Evolutionary conservation across 2,329 filamentous ascomycete genomes (phyloP), one percentile per base, ranked within the genome.

Genomic region (Thermothelomyces thermophilus): DNA sequence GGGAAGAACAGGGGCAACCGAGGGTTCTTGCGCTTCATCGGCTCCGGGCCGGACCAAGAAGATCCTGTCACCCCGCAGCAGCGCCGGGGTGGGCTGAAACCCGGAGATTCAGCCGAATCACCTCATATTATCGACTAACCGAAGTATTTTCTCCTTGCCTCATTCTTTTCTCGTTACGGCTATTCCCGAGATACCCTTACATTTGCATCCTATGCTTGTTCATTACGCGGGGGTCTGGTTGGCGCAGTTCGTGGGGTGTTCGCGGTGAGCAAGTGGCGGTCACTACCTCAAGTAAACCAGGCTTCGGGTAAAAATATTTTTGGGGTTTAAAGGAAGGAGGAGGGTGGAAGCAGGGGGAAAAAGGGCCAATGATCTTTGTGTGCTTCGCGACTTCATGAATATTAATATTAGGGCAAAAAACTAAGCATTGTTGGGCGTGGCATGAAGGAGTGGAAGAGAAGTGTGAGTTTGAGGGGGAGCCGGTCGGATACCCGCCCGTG

Each of bases 121-220:
- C 58, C 58, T 5, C 52, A 55, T 1, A 30, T 56, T 34, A 59
- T 60, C 19, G 58, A 60, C 40, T 56, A 28, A 52, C 31, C 17
- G 41, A 36, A 33, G 30, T 28, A 43, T 39, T 44, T 46, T 11
- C 33, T 35, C 14, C 14, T 31, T 31, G 9, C 14, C 30, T 35
- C 16, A 35, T 35, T 35, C 16, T 35, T 11, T 16, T 48, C 46
- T 47, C 34, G 26, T 35, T 40, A 31, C 24, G 22, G 37, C 36
- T 46, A 22, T 49, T 41, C 30, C 46, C 50, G 44, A 51, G 47
- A 54, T 56, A 54, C 50, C 54, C 49, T 36, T 13, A 11, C 33
- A 22, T 16, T 48, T 41, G 45, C 31, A 44, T 50, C 22, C n/a
- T 42, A 48, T 50, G 16, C n/a, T 42, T 8, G 33, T 6, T 26